phyloP scores from a whole-genome alignment of 2,329 filamentous ascomycete genomes.

The Pestalotiopsis sp. region DNA sequence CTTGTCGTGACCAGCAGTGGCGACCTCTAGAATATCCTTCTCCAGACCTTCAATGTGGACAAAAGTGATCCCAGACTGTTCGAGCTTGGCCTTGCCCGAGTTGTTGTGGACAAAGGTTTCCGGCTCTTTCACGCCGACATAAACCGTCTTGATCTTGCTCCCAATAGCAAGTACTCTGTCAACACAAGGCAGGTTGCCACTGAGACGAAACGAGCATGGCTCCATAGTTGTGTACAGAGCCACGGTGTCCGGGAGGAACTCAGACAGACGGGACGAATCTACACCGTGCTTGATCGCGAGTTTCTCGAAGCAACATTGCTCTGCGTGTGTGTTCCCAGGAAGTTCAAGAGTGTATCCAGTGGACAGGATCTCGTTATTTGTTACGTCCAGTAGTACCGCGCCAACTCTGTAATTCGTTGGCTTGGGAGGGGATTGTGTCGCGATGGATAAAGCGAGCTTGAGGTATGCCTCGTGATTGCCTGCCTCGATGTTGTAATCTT shows the following conservation, averaged over 20 bases:
- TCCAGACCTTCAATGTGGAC: slow-evolving; percentile 76
- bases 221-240: slow-evolving; percentile 93
- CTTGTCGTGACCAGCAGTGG: slow-evolving; percentile 76
- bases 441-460: slow-evolving; percentile 73
- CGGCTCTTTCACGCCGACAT: slow-evolving; percentile 86
- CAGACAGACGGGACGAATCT: slow-evolving; percentile 56
- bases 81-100: slow-evolving; percentile 70
- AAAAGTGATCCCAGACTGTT: slow-evolving; percentile 73
- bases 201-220: slow-evolving; percentile 74
- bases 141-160: slow-evolving; percentile 72
- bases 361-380: slow-evolving; percentile 63
- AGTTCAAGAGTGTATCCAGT: slow-evolving; percentile 92
- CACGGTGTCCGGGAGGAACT: slow-evolving; percentile 53
- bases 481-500: slow-evolving; percentile 24
- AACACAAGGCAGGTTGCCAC: slow-evolving; percentile 76
- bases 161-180: slow-evolving; percentile 72
- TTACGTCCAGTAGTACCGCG: slow-evolving; percentile 73
- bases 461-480: slow-evolving; percentile 58
- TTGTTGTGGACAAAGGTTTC: slow-evolving; percentile 88
- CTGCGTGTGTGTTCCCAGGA: slow-evolving; percentile 91
- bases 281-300: slow-evolving; percentile 51
- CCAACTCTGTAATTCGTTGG: slow-evolving; percentile 94
- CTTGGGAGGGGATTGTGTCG: slow-evolving; percentile 78
- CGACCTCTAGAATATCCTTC: slow-evolving; percentile 77
- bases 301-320: slow-evolving; percentile 89